A percentile compares a stretch with the other conserved stretches of the same genome.
Conservation (phyloP, 192 early-diverging fungal genomes). For the Dimargaris cristalligena region DNA sequence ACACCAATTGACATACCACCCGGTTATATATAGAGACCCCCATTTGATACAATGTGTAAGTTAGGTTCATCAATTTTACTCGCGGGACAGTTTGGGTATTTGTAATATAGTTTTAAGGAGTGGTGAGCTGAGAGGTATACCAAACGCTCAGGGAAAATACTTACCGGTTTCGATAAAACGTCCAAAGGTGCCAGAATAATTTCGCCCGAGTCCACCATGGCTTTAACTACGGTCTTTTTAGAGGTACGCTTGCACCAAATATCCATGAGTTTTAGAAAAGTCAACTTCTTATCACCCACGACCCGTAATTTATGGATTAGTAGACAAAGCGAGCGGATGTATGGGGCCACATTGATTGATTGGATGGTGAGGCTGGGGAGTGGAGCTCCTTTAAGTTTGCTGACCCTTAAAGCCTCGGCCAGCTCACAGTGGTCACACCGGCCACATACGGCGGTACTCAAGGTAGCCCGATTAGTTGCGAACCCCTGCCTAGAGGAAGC, state of each 20-base stretch:
- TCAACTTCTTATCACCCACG: not conserved
- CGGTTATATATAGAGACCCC: not conserved
- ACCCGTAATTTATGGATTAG: not conserved
- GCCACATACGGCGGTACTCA: conserved; percentile 25
- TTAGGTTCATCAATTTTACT: conserved; percentile 18
- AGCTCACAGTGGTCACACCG: conserved; percentile 19
- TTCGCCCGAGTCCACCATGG: not conserved
- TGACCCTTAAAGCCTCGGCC: conserved; percentile 13
- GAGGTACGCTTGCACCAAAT: not conserved
- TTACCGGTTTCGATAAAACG: conserved; percentile 15
- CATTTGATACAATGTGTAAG: conserved; percentile 11
- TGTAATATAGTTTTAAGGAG: conserved; percentile 18
- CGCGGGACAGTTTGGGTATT: conserved; percentile 16
- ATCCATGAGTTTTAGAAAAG: not conserved
- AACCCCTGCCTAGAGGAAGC: not conserved
- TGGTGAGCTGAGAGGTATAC: conserved; percentile 14
- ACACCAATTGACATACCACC: conserved; percentile 12
- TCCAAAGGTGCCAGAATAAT: conserved; percentile 17
- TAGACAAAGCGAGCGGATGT: not conserved
- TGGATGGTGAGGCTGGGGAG: no score
- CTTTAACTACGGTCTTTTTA: not conserved
- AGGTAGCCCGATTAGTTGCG: not conserved
- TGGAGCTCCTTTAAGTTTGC: no score
- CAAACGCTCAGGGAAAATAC: conserved; percentile 9
- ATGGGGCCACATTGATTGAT: not conserved